These are phyloP conservation scores for Rhodotorula mucilaginosa DNA, from an alignment of 1,284 basidiomycete species.

Conservation along the genomic window DNA sequence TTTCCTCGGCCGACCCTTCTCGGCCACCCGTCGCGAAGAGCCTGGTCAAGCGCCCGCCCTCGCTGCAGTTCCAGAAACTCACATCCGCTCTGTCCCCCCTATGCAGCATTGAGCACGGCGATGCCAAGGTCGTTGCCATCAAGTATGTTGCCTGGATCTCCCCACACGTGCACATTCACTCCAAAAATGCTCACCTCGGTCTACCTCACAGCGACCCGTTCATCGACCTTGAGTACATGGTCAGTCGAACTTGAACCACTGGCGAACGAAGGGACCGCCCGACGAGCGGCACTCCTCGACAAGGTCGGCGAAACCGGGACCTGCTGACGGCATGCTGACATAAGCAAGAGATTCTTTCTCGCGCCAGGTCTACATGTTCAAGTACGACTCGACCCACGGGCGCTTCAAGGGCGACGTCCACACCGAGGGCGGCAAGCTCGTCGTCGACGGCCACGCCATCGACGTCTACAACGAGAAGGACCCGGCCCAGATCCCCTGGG, in stretches of 20 bases:
- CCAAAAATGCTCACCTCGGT: constrained; percentile 25
- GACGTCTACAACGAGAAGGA: constrained; percentile 82
- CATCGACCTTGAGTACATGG: constrained; percentile 95
- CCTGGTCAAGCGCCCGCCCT: neutral
- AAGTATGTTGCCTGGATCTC: constrained; percentile 23
- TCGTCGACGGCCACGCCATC: constrained; percentile 78
- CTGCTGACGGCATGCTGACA: neutral
- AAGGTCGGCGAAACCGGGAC: neutral
- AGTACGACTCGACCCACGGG: constrained; percentile 97
- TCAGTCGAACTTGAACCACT: constrained; percentile 42
- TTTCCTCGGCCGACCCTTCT: neutral
- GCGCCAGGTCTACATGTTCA: constrained; percentile 94
- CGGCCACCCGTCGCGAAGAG: too few species aligned
- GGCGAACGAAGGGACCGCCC: neutral
- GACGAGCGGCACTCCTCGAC: constrained; percentile 20
- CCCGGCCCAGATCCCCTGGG: constrained; percentile 84
- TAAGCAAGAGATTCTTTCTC: neutral
- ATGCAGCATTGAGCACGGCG: constrained; percentile 60
- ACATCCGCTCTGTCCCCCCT: neutral
- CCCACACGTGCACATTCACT: neutral
- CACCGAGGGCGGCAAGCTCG: constrained; percentile 77
- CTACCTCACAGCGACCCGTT: constrained; percentile 62
- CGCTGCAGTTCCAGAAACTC: neutral
- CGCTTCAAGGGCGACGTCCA: constrained; percentile 85
- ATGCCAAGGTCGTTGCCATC: constrained; percentile 59